Conservation (phyloP, 306 rosid genomes). For the Luffa aegyptiaca region DNA sequence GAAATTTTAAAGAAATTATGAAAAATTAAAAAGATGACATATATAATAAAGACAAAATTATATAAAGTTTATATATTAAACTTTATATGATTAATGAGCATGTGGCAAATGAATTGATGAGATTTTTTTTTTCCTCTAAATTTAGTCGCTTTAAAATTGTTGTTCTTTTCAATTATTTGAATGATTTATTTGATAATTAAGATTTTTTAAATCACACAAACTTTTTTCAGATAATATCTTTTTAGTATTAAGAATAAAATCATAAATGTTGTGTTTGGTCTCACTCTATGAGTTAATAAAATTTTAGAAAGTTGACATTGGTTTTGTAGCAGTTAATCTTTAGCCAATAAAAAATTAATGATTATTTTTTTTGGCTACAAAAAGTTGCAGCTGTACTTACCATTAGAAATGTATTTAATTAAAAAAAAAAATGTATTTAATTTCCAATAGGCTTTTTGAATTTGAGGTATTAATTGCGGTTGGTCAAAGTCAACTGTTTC, state of each 20-base stretch:
- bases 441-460: not conserved
- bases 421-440: not conserved
- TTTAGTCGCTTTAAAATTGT: not conserved
- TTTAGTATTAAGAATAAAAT: not conserved
- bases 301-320: not conserved
- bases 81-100: not conserved
- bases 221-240: not conserved
- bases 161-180: not conserved
- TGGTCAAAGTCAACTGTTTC: constrained; percentile 5
- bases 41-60: not conserved
- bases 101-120: not conserved
- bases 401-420: not conserved
- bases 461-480: not conserved
- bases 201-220: not conserved
- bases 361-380: not conserved
- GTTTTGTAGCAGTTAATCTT: not conserved
- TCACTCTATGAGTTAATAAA: not conserved
- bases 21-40: not conserved
- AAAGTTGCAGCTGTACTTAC: not conserved
- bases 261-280: not conserved
- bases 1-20: not conserved
- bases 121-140: not conserved
- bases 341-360: not conserved
- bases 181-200: not conserved
- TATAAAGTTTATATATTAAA: not conserved